Percentiles rank a stretch among this genome's conserved stretches.
Evolutionary conservation across 2,329 filamentous ascomycete species (phyloP).

Genomic region (Thelonectria olida): DNA sequence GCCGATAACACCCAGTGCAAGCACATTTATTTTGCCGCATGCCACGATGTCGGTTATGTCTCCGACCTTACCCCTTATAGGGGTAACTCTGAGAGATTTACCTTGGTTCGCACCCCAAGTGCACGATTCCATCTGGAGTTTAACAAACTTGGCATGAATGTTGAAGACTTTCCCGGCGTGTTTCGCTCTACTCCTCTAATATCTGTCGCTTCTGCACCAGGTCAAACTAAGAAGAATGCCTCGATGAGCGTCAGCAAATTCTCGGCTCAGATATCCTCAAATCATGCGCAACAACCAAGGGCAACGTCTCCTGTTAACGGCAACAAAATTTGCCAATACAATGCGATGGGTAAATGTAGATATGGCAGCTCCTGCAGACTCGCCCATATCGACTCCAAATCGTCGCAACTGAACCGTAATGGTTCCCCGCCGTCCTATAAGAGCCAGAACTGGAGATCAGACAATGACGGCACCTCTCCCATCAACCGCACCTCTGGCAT

Average conservation of each 20-base stretch:
- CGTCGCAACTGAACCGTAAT: constrained; percentile 14
- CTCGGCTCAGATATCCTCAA: constrained; percentile 1
- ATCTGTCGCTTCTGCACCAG: background rate
- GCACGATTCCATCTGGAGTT: constrained; percentile 63
- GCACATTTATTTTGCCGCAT: constrained; percentile 71
- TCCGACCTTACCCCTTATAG: constrained; percentile 63
- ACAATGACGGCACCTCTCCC: constrained; percentile 12
- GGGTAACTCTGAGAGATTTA: constrained; percentile 60
- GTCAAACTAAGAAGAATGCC: constrained; percentile 8
- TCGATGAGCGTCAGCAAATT: constrained; percentile 4
- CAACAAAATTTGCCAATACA: constrained; percentile 28
- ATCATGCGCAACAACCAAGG: background rate
- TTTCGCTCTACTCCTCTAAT: constrained; percentile 57
- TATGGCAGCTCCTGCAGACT: constrained; percentile 34
- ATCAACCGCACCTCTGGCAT: constrained; percentile 11
- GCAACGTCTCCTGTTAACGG: constrained; percentile 8
- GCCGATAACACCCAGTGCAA: constrained; percentile 68
- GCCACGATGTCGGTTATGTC: constrained; percentile 63
- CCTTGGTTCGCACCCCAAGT: constrained; percentile 59
- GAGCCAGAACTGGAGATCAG: constrained; percentile 12
- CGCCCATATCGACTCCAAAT: constrained; percentile 24
- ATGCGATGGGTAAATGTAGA: constrained; percentile 32
- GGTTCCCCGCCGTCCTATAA: constrained; percentile 20
- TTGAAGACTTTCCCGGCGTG: constrained; percentile 61
- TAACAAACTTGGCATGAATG: constrained; percentile 56